Evolutionary conservation across 257 asterid species (phyloP).

Genomic region (Schizonepeta tenuifolia): DNA sequence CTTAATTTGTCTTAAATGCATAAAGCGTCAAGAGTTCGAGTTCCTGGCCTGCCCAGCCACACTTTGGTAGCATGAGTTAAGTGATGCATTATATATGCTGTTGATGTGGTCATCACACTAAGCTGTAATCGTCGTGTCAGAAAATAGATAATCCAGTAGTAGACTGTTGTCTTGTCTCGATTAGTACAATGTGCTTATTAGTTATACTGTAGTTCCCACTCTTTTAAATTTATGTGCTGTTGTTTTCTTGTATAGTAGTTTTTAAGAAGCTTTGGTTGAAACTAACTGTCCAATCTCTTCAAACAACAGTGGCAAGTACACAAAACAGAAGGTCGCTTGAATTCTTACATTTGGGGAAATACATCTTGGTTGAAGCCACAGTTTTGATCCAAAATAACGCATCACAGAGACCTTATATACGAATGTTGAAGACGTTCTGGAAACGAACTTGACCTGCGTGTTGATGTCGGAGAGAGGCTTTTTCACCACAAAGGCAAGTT

Average conservation of each 20-base stretch:
- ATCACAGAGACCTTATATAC: not conserved
- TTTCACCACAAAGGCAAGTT: not conserved
- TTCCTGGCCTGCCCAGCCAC: not conserved
- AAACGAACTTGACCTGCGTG: not conserved
- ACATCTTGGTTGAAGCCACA: not conserved
- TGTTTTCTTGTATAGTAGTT: not conserved
- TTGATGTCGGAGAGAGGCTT: not conserved
- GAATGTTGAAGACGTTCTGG: not conserved
- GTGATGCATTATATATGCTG: not conserved
- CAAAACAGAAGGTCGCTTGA: not conserved
- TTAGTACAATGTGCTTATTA: not conserved
- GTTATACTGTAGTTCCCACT: not conserved
- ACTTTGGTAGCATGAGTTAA: not conserved
- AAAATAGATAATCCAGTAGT: not conserved
- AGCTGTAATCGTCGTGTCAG: not conserved
- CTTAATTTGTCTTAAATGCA: not conserved
- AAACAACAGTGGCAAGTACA: not conserved
- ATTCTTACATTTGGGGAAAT: not conserved
- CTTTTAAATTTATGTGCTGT: not conserved
- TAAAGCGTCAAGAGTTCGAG: not conserved
- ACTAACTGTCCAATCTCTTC: conserved; percentile 11
- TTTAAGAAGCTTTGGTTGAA: not conserved
- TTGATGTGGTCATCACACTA: not conserved
- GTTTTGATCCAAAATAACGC: conserved; percentile 6
- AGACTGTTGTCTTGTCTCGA: not conserved